A percentile compares a stretch with the other conserved stretches of the same genome.
Conservation (phyloP, 2,329 filamentous ascomycete genomes). For the Fusarium fujikuroi region DNA sequence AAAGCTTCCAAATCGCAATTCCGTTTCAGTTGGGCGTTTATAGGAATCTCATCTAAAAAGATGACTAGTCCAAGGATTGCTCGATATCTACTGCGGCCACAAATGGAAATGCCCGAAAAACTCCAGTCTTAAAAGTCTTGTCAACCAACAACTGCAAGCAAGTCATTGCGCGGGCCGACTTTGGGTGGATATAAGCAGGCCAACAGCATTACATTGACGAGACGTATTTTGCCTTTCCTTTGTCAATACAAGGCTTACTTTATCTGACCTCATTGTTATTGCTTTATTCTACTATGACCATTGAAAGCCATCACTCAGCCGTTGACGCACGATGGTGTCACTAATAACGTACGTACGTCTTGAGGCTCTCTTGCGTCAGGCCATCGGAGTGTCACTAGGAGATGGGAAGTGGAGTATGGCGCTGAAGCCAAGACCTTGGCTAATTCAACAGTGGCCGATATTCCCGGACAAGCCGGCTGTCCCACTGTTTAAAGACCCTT, state of each 20-base stretch:
- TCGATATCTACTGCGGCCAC: background rate
- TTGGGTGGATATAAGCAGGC: background rate
- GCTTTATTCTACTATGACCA: too few relatives aligned
- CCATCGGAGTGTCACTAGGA: too few relatives aligned
- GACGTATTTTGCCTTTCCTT: fast-evolving
- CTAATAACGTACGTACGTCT: fast-evolving
- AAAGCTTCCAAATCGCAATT: background rate
- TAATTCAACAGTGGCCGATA: too few relatives aligned
- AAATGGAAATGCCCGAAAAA: background rate
- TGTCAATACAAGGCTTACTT: fast-evolving
- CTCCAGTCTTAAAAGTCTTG: background rate
- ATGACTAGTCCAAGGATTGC: too few relatives aligned
- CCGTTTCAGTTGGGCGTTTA: background rate
- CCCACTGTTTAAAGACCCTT: too few relatives aligned
- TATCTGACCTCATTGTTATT: too few relatives aligned
- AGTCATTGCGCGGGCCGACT: background rate
- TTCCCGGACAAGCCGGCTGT: too few relatives aligned
- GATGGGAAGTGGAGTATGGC: too few relatives aligned
- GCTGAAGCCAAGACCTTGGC: too few relatives aligned
- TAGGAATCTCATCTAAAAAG: too few relatives aligned
- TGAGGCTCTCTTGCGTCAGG: background rate
- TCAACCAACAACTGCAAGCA: background rate
- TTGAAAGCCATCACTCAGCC: fast-evolving
- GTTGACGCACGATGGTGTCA: too few relatives aligned
- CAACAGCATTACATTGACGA: background rate